Evolutionary conservation across 1,284 basidiomycete genomes (phyloP).

Genomic region (Marasmius tenuissimus): DNA sequence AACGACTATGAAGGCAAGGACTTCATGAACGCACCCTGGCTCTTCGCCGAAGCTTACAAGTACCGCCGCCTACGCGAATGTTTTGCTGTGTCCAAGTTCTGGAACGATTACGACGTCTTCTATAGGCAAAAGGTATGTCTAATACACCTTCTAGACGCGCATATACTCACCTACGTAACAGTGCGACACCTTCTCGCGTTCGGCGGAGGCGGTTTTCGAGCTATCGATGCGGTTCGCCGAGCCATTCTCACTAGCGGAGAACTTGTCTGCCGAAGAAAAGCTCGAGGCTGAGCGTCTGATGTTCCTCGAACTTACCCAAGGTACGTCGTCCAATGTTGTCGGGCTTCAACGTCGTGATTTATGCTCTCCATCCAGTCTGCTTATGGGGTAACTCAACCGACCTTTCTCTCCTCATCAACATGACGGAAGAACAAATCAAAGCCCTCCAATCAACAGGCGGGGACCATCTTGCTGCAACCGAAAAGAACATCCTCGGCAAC

Average conservation of each 20-base stretch:
- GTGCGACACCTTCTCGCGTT: conserved; percentile 97
- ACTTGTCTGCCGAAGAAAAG: conserved; percentile 57
- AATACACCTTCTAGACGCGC: too few relatives aligned
- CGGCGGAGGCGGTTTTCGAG: conserved; percentile 91
- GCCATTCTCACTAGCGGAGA: conserved; percentile 69
- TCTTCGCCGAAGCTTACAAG: conserved; percentile 98
- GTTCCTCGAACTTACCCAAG: conserved; percentile 94
- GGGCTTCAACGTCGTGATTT: conserved; percentile 14
- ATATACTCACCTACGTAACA: conserved; percentile 22
- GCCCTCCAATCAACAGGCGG: conserved; percentile 96
- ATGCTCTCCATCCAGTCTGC: conserved; percentile 57
- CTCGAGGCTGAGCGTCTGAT: conserved; percentile 83
- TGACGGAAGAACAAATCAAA: conserved; percentile 99
- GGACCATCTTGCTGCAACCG: conserved; percentile 91
- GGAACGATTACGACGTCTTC: conserved; percentile 89
- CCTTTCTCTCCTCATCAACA: conserved; percentile 93
- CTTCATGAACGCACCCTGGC: conserved; percentile 96
- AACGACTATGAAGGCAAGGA: conserved; percentile 65
- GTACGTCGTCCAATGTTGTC: conserved; percentile 29
- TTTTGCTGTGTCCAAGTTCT: conserved; percentile 92
- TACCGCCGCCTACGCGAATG: conserved; percentile 95
- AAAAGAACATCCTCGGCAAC: conserved; percentile 94
- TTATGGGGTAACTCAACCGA: conserved; percentile 98
- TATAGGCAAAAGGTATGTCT: conserved; percentile 80
- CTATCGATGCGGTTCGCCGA: conserved; percentile 91